Conservation (phyloP, 2,329 filamentous ascomycete genomes). For the Colletotrichum scovillei region DNA sequence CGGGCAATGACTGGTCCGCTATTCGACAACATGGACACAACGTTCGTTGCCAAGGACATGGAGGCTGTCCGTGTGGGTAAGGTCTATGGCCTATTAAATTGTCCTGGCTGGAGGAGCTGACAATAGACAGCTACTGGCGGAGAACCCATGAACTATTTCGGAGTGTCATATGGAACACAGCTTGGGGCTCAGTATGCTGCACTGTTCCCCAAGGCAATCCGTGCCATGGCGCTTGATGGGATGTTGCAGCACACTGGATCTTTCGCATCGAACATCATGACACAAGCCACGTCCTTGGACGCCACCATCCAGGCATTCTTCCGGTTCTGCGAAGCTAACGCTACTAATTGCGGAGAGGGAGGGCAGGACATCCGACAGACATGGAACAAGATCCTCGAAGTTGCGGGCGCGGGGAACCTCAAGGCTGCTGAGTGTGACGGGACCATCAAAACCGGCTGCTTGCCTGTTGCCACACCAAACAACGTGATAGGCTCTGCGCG, state of each 20-base stretch:
- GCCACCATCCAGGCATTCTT: slow-evolving; percentile 31
- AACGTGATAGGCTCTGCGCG: slow-evolving; percentile 22
- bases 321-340: slow-evolving; percentile 22
- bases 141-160: slow-evolving; percentile 28
- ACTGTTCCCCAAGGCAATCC: background rate
- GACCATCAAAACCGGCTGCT: slow-evolving; percentile 9
- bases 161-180: slow-evolving; percentile 28
- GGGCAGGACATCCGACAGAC: slow-evolving; percentile 19
- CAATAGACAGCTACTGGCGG: background rate
- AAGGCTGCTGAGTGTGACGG: slow-evolving; percentile 27
- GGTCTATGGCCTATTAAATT: fast-evolving
- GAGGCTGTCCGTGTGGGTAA: slow-evolving; percentile 20
- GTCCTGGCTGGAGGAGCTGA: background rate
- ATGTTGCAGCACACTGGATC: slow-evolving; percentile 29
- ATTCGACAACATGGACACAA: slow-evolving; percentile 24
- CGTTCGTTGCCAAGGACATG: slow-evolving; percentile 26
- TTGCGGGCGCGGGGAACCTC: slow-evolving; percentile 10
- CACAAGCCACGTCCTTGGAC: slow-evolving; percentile 28
- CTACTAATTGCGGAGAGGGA: slow-evolving; percentile 3
- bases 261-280: slow-evolving; percentile 26
- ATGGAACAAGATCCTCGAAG: slow-evolving; percentile 21
- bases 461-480: slow-evolving; percentile 11
- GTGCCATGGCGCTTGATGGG: slow-evolving; percentile 31
- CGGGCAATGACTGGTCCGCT: slow-evolving; percentile 15
- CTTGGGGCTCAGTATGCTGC: slow-evolving; percentile 24